Conservation (phyloP, 768 basidiomycete genomes). For the Auricularia heimuer region DNA sequence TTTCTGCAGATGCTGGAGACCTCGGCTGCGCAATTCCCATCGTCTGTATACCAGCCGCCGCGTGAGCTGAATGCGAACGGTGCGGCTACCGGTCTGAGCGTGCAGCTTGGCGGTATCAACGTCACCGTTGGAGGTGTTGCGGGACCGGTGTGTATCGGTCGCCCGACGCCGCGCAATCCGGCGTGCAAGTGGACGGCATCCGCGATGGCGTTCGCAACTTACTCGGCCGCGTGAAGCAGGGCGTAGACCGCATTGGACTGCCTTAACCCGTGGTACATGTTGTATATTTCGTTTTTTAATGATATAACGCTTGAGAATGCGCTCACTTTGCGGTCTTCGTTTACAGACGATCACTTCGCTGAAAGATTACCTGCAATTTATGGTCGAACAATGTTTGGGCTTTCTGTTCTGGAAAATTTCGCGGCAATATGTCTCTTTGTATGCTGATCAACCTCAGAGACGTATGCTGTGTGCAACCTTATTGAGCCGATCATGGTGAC, state of each 20-base stretch:
- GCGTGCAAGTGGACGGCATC: constrained; percentile 78
- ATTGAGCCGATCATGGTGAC: too few relatives aligned
- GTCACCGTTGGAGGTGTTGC: constrained; percentile 84
- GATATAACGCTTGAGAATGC: not conserved
- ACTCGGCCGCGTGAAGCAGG: constrained; percentile 81
- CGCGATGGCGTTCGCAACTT: constrained; percentile 82
- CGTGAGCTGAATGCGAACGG: constrained; percentile 53
- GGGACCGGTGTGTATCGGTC: constrained; percentile 77
- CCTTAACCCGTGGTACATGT: constrained; percentile 2
- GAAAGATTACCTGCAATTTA: too few relatives aligned
- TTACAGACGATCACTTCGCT: too few relatives aligned
- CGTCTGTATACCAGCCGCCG: constrained; percentile 63
- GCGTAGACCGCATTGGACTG: constrained; percentile 32
- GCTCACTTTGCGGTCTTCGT: not conserved
- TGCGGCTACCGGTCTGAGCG: constrained; percentile 57
- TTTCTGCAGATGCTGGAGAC: constrained; percentile 84
- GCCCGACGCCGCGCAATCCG: constrained; percentile 39
- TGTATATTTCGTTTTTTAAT: not conserved
- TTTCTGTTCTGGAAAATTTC: too few relatives aligned
- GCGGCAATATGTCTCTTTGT: too few relatives aligned
- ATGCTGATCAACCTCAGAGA: too few relatives aligned
- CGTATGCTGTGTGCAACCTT: too few relatives aligned
- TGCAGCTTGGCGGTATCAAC: constrained; percentile 88
- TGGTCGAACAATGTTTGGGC: too few relatives aligned
- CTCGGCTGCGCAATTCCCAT: constrained; percentile 52